phyloP scores from a whole-genome alignment of 495 filamentous ascomycete species.

The Cercophora scortea region DNA sequence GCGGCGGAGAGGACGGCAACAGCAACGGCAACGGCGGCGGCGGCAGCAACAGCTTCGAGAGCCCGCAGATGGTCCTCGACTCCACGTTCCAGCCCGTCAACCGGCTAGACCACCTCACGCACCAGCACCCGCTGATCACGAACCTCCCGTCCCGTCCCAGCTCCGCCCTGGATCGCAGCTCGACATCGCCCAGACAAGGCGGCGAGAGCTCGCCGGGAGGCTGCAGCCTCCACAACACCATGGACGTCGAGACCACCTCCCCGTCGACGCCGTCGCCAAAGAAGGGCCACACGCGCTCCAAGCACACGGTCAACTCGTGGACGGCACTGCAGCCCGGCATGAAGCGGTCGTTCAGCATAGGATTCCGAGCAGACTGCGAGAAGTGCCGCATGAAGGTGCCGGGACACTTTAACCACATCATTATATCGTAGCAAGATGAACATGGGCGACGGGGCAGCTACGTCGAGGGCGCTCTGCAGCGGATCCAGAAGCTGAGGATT shows the following conservation, averaged over 20 bases:
- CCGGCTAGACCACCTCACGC: constrained; percentile 24
- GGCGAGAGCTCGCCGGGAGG: not conserved
- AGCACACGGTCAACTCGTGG: constrained; percentile 42
- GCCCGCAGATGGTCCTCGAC: constrained; percentile 32
- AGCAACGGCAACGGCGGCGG: too few species aligned
- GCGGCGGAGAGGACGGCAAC: constrained; percentile 40
- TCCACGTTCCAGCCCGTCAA: constrained; percentile 14
- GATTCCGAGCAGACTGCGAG: constrained; percentile 77
- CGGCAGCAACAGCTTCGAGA: constrained; percentile 8
- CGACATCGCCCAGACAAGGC: not conserved
- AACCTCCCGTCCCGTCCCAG: constrained; percentile 10
- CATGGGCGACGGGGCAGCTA: not conserved
- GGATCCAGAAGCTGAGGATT: not conserved
- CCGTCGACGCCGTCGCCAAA: constrained; percentile 28
- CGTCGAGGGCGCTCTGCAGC: not conserved
- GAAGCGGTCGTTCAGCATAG: constrained; percentile 71
- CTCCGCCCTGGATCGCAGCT: constrained; percentile 9
- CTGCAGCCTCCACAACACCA: constrained; percentile 5
- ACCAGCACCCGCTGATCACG: constrained; percentile 27
- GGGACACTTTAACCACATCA: constrained; percentile 83
- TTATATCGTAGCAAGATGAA: constrained; percentile 40
- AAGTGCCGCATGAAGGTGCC: constrained; percentile 74
- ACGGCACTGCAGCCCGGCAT: constrained; percentile 41
- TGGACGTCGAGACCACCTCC: constrained; percentile 19
- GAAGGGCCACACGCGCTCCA: constrained; percentile 36